A percentile compares a stretch with the other conserved stretches of the same genome.
Evolutionary conservation across 305 asterid species (phyloP).

Genomic region (Ruellia speciosa): DNA sequence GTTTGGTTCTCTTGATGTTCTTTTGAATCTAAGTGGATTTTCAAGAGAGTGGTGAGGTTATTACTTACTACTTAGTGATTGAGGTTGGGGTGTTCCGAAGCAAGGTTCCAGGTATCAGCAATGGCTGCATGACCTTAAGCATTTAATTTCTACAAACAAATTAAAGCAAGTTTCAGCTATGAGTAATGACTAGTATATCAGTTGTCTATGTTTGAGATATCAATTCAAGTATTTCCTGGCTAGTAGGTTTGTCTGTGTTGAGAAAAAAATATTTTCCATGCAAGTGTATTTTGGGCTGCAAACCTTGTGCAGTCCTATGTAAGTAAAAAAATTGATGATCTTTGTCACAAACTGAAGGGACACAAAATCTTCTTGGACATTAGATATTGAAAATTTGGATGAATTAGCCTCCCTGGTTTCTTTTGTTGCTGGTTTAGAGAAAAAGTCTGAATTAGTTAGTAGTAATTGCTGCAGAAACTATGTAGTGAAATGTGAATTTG

Average conservation of each 20-base stretch:
- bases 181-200: not conserved
- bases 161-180: no score
- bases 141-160: no score
- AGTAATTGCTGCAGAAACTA: not conserved
- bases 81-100: no score
- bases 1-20: not conserved
- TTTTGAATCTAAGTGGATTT: not conserved
- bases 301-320: not conserved
- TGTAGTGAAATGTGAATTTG: not conserved
- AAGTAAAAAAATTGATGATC: not conserved
- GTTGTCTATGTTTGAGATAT: not conserved
- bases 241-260: not conserved
- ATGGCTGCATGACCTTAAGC: no score
- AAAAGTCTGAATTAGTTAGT: not conserved
- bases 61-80: no score
- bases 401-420: not conserved
- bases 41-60: no score
- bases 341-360: not conserved
- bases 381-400: conserved; percentile 11
- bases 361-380: not conserved
- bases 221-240: not conserved
- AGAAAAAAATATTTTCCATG: not conserved
- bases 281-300: not conserved
- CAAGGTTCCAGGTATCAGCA: no score
- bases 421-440: not conserved